Conservation (phyloP, 495 filamentous ascomycete genomes). For the Choiromyces venosus region DNA sequence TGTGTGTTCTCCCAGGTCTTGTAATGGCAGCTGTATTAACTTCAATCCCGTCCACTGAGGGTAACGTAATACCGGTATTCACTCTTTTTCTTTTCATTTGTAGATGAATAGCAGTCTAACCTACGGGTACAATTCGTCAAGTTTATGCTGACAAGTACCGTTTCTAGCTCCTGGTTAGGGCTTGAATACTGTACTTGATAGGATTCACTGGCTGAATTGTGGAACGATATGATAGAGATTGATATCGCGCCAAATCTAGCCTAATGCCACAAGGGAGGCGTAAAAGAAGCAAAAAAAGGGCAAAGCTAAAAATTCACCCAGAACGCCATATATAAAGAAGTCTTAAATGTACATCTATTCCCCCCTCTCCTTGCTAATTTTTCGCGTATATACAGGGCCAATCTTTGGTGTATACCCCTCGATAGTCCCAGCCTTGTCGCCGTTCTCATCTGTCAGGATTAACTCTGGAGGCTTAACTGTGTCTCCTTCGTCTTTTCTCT, state of each 20-base stretch:
- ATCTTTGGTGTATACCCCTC: slow-evolving; percentile 34
- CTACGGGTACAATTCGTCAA: too few relatives aligned
- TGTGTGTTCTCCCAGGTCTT: too few relatives aligned
- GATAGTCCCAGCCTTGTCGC: slow-evolving; percentile 4
- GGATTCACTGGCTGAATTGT: not conserved
- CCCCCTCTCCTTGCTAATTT: not conserved
- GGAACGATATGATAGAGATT: too few relatives aligned
- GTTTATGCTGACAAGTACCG: too few relatives aligned
- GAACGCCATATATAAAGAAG: not conserved
- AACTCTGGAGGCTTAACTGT: not conserved
- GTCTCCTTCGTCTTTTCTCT: not conserved
- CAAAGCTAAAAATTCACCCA: not conserved
- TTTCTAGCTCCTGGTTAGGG: too few relatives aligned
- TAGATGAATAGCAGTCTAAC: too few relatives aligned
- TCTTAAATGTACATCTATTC: not conserved
- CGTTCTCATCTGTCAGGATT: slow-evolving; percentile 3
- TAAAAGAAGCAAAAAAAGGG: not conserved
- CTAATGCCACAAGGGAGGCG: not conserved
- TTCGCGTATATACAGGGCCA: not conserved
- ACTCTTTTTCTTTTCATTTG: too few relatives aligned
- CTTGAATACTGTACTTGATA: not conserved
- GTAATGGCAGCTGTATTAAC: too few relatives aligned
- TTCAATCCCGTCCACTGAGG: too few relatives aligned
- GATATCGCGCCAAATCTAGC: not conserved
- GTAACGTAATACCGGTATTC: too few relatives aligned